Base-by-base conservation (phyloP, 2,329 filamentous ascomycete genomes). In the Lasiodiplodia gonubiensis region DNA sequence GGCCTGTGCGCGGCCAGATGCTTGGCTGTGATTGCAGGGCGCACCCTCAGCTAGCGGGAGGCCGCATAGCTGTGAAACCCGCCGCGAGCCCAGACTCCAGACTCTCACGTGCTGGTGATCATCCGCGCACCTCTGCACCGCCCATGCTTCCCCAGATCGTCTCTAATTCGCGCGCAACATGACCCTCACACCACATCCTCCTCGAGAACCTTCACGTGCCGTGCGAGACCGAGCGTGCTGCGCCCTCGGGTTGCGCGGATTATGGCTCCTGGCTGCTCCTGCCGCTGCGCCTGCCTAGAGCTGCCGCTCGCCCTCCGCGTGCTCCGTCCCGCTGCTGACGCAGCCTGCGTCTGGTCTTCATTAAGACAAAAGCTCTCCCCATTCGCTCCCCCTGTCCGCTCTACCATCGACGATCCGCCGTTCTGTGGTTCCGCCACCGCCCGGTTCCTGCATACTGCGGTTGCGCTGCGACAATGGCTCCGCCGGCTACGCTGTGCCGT, bases 91-190 rank as follows among this genome's bases (percentile, higher is more conserved):
- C 57, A 63, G 59, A 49, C 42, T 51, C 49, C 49, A 52, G 49
- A 25, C 49, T 52, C 49, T 14, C 49, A n/a, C 16, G 42, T n/a
- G 42, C 12, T 18, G 42, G 5, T 21, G 57, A 61, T 61, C 55
- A 59, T 39, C 55, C 55, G 37, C 55, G 37, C 55, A 21, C 55
- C 25, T 11, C 12, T 7, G 18, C 16, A 33, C 35, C 54, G 57
- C 42, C 57, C 57, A 61, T 61, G 59, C 59, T 63, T 63, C 59
- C 59, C 59, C 59, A 63, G 59, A 63, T 63, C 59, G 23, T 33
- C 54, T 23, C 11, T 21, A 23, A 21, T 37, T 39, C 53, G 53
- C 53, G 53, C 53, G 14, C 27, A 4, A 39, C 39, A 39, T 48
- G 57, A 48, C 57, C 59, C 46, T 63, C 59, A 63, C 59, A 63